Base-by-base conservation (phyloP, 192 early-diverging fungal genomes). In the Coemansia asiatica region DNA sequence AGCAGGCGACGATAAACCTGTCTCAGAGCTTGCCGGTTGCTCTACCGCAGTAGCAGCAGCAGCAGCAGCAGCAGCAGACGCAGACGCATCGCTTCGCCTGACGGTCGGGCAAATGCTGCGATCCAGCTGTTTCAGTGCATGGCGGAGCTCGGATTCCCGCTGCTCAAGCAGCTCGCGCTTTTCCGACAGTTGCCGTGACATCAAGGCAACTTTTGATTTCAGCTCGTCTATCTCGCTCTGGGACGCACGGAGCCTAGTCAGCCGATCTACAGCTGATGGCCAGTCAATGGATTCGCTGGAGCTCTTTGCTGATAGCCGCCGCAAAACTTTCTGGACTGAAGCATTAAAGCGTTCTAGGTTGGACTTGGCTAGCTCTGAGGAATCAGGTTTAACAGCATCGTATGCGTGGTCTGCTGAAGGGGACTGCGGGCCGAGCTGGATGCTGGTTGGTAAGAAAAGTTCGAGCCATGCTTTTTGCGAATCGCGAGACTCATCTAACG, bases 101-200 rank as follows among this genome's bases (percentile, higher is more conserved):
- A 84, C 75, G 1, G 83, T 69, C 7, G 69, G 72, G 56, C 85
- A 84, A 7, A 71, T 51, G 29, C 68, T 66, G 40, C 86, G 80
- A 21, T 87, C 86, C 6, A 80, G 58, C 9, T 71, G 69, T 57
- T 83, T 84, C 13, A 82, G 75, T 8, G 81, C 76, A 23, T 72
- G 69, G 22, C 72, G 29, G 63, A 84, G 64, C 38, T 83, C 80
- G 0, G 33, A 1, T 31, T 73, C 74, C 12, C 66, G 54, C 22
- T 61, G 48, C 26, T 85, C 85, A 8, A 83, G 58, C 56, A 69
- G 58, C 8, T 69, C 71, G 36, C 66, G 71, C 13, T 69, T 67
- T n/a, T 83, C 81, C 12, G 68, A 38, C 21, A 79, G 66, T 23
- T 76, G 79, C 13, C 72, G 60, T 12, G 75, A 73, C 27, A 74